Evolutionary conservation across 306 rosid species (phyloP).

Genomic region (Glycine latifolia): DNA sequence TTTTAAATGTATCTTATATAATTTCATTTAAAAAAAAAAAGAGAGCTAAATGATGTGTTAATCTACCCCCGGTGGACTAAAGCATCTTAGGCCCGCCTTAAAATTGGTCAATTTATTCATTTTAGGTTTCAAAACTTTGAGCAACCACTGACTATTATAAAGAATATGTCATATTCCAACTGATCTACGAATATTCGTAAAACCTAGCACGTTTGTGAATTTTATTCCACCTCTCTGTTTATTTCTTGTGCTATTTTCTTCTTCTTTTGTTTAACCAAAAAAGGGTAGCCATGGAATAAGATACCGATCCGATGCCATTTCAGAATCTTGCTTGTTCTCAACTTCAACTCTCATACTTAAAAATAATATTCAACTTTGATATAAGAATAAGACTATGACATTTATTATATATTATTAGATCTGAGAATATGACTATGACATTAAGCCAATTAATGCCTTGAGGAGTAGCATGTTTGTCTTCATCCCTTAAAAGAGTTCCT

Average conservation of each 20-base stretch:
- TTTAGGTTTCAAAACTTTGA: not conserved
- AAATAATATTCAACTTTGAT: not conserved
- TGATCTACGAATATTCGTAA: conserved; percentile 17
- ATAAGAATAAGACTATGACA: not conserved
- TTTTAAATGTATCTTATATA: too few relatives aligned
- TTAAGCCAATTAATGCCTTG: not conserved
- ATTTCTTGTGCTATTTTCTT: not conserved
- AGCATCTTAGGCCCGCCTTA: too few relatives aligned
- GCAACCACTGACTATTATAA: not conserved
- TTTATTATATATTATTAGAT: not conserved
- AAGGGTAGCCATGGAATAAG: not conserved
- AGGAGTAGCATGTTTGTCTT: not conserved
- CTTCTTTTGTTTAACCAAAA: not conserved
- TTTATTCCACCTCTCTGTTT: not conserved
- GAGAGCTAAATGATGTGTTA: too few relatives aligned
- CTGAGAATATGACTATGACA: not conserved
- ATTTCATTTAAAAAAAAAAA: too few relatives aligned
- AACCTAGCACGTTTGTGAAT: not conserved
- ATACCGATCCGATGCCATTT: conserved; percentile 9
- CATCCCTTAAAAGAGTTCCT: not conserved
- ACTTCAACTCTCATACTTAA: not conserved
- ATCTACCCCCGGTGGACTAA: too few relatives aligned
- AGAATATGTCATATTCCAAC: not conserved
- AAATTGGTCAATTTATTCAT: too few relatives aligned
- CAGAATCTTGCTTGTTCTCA: not conserved